These are phyloP conservation scores for Neurospora hispaniola DNA, from an alignment of 495 filamentous ascomycete species.

Conservation along the genomic window DNA sequence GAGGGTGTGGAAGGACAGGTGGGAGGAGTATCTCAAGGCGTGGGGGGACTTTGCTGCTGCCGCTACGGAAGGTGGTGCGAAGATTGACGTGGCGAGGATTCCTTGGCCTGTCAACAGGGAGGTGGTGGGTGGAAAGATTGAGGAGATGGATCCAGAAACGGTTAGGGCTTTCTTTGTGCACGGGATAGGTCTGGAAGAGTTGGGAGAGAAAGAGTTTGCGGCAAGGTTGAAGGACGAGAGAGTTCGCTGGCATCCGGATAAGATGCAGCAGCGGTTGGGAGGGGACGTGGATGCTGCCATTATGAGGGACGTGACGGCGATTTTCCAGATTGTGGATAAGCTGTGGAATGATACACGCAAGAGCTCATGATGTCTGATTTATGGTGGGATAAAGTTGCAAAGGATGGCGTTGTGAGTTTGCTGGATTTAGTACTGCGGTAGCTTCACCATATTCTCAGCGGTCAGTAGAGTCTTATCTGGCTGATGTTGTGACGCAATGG, in stretches of 20 bases:
- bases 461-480: background rate
- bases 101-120: conserved; percentile 74
- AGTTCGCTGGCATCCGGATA: conserved; percentile 95
- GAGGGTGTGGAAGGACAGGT: conserved; percentile 34
- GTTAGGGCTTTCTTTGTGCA: conserved; percentile 34
- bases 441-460: background rate
- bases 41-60: conserved; percentile 41
- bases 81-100: conserved; percentile 35
- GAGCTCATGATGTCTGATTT: background rate
- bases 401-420: background rate
- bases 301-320: conserved; percentile 66
- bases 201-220: conserved; percentile 47
- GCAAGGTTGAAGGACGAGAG: conserved; percentile 71
- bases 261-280: conserved; percentile 85
- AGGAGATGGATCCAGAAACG: conserved; percentile 15
- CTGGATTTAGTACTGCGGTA: background rate
- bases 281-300: conserved; percentile 54
- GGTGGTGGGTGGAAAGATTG: conserved; percentile 17
- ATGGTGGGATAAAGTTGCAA: background rate
- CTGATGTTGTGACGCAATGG: background rate
- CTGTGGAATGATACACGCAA: conserved; percentile 58
- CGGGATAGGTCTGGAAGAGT: conserved; percentile 40
- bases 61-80: conserved; percentile 28
- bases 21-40: conserved; percentile 51
- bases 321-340: conserved; percentile 83